Evolutionary conservation across 352 stramenopile species (phyloP).

Genomic region (Globisporangium alternatum): DNA sequence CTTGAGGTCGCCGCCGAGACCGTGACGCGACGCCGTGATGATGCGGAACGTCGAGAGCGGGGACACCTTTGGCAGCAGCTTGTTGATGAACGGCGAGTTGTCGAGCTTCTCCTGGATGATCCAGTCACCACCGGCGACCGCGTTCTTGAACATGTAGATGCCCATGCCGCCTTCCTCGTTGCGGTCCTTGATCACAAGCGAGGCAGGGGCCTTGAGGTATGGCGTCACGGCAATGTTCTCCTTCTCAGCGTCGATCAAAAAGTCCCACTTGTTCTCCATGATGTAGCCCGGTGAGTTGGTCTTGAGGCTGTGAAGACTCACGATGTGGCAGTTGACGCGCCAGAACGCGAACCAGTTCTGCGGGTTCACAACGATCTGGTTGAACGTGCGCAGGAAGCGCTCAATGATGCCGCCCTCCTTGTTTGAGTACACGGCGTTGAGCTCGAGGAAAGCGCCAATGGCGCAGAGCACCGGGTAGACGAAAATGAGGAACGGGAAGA

Average conservation of each 20-base stretch:
- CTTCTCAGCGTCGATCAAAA: constrained; percentile 91
- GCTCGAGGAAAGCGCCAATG: constrained; percentile 78
- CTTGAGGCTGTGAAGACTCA: constrained; percentile 93
- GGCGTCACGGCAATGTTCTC: constrained; percentile 92
- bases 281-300: constrained; percentile 90
- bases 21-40: constrained; percentile 92
- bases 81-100: constrained; percentile 92
- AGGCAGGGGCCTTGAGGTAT: constrained; percentile 87
- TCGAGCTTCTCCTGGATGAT: constrained; percentile 97
- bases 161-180: constrained; percentile 98
- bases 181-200: constrained; percentile 96
- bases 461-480: constrained; percentile 87
- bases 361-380: constrained; percentile 75
- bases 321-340: constrained; percentile 95
- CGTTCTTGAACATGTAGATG: constrained; percentile 98
- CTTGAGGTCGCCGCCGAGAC: constrained; percentile 48
- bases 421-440: constrained; percentile 56
- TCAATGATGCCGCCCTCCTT: constrained; percentile 74
- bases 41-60: constrained; percentile 98
- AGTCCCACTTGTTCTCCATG: constrained; percentile 99
- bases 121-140: constrained; percentile 89
- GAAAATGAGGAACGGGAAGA: constrained; percentile 86
- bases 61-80: constrained; percentile 90
- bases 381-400: constrained; percentile 89
- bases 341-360: constrained; percentile 99